Conservation (phyloP, 2,329 filamentous ascomycete genomes). For the Penicillium sp. region DNA sequence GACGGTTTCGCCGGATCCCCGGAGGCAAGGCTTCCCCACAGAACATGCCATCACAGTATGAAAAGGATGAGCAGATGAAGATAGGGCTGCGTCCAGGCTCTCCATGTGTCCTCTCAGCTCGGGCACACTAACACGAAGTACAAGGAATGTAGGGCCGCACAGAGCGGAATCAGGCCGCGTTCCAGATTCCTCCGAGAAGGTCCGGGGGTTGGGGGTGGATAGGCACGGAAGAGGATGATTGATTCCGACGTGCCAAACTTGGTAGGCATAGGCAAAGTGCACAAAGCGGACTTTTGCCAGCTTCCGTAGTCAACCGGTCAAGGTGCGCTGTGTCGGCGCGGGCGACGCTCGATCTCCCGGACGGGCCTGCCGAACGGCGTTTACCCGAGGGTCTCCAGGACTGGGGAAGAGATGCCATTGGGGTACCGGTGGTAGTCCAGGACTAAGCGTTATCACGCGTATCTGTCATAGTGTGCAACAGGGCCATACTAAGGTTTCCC, state of each 20-base stretch:
- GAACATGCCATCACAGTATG: neutral
- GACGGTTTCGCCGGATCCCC: neutral
- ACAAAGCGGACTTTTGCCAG: neutral
- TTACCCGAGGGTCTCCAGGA: constrained; percentile 9
- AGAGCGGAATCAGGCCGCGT: constrained; percentile 6
- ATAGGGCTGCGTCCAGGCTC: neutral
- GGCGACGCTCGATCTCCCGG: constrained; percentile 9
- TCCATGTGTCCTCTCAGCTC: neutral
- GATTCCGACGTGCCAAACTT: neutral
- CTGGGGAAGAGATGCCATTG: neutral
- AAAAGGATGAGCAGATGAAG: neutral
- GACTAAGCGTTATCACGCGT: neutral
- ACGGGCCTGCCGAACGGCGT: constrained; percentile 7
- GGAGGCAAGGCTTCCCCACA: neutral
- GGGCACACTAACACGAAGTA: neutral
- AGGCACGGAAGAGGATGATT: neutral
- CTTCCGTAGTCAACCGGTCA: neutral
- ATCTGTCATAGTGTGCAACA: neutral
- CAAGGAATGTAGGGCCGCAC: constrained; percentile 1
- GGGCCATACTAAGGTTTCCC: neutral
- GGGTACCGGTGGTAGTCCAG: neutral
- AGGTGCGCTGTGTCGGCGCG: neutral
- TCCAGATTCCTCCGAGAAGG: too few relatives aligned
- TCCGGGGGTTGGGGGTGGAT: too few relatives aligned
- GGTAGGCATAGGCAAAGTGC: neutral